These are phyloP conservation scores for Bolboschoenoplectus hybrid DNA, from an alignment of 202 grass and related monocot genomes.

Conservation along the genomic window DNA sequence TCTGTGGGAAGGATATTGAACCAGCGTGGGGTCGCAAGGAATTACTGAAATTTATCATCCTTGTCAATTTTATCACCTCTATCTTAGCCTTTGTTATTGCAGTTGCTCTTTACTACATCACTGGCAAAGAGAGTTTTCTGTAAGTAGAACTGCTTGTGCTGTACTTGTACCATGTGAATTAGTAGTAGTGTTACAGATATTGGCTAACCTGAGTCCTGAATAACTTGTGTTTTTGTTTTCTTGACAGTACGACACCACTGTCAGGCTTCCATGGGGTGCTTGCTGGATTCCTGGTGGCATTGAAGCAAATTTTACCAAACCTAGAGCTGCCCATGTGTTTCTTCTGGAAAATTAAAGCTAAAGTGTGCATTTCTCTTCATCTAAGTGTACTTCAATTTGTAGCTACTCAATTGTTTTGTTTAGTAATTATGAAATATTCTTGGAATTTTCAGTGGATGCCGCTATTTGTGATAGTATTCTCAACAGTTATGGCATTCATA, in stretches of 20 bases:
- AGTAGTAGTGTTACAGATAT: not conserved
- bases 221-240: slow-evolving; percentile 17
- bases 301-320: slow-evolving; percentile 93
- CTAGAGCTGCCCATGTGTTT: slow-evolving; percentile 92
- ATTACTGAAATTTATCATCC: slow-evolving; percentile 88
- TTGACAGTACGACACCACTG: slow-evolving; percentile 79
- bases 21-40: slow-evolving; percentile 95
- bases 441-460: slow-evolving; percentile 82
- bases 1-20: slow-evolving; percentile 87
- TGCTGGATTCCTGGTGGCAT: slow-evolving; percentile 84
- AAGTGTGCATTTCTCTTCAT: slow-evolving; percentile 51
- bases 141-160: slow-evolving; percentile 45
- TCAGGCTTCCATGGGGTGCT: slow-evolving; percentile 92
- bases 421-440: slow-evolving; percentile 29
- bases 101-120: slow-evolving; percentile 86
- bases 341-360: slow-evolving; percentile 98
- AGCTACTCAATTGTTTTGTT: slow-evolving; percentile 14
- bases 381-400: not conserved
- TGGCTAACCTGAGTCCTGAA: not conserved
- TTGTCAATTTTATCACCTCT: slow-evolving; percentile 80
- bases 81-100: slow-evolving; percentile 81
- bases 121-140: slow-evolving; percentile 93
- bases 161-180: not conserved
- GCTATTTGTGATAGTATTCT: slow-evolving; percentile 80
- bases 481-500: slow-evolving; percentile 80